Evolutionary conservation across 1,284 basidiomycete species (phyloP).

Genomic region (Crocinoboletus sp.): DNA sequence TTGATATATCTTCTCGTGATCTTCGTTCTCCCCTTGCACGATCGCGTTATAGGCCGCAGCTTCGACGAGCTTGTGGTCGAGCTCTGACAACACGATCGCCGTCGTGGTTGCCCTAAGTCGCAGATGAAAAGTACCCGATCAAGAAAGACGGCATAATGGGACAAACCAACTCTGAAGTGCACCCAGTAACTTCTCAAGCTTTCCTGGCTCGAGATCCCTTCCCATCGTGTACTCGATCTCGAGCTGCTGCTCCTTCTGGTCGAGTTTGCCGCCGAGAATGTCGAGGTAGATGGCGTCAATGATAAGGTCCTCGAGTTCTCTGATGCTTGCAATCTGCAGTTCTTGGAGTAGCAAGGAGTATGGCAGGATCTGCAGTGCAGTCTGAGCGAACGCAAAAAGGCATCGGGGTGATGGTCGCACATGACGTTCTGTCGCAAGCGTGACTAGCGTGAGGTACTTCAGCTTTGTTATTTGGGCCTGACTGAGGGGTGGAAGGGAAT

Average conservation of each 20-base stretch:
- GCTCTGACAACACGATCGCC: constrained; percentile 49
- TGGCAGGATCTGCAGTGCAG: constrained; percentile 57
- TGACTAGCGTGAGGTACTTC: constrained; percentile 87
- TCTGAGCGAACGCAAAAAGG: constrained; percentile 1
- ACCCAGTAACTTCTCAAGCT: constrained; percentile 54
- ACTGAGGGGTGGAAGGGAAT: constrained; percentile 63
- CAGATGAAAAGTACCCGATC: constrained; percentile 2
- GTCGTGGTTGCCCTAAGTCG: constrained; percentile 67
- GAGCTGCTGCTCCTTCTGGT: constrained; percentile 83
- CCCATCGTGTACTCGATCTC: constrained; percentile 92
- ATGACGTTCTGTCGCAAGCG: constrained; percentile 67
- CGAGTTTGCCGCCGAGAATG: constrained; percentile 84
- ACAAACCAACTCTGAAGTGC: constrained; percentile 72
- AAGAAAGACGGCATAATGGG: not conserved
- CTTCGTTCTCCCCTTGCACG: constrained; percentile 30
- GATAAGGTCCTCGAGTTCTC: constrained; percentile 91
- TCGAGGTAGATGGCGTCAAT: constrained; percentile 94
- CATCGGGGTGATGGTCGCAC: constrained; percentile 40
- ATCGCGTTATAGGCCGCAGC: constrained; percentile 29
- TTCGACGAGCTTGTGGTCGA: constrained; percentile 43
- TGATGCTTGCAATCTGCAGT: constrained; percentile 70
- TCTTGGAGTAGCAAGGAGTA: constrained; percentile 62
- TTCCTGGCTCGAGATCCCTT: constrained; percentile 73
- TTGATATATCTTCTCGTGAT: constrained; percentile 34
- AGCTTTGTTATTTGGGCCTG: constrained; percentile 78